phyloP scores from a whole-genome alignment of 2,329 filamentous ascomycete species.

The Pseudocercospora fuligena region DNA sequence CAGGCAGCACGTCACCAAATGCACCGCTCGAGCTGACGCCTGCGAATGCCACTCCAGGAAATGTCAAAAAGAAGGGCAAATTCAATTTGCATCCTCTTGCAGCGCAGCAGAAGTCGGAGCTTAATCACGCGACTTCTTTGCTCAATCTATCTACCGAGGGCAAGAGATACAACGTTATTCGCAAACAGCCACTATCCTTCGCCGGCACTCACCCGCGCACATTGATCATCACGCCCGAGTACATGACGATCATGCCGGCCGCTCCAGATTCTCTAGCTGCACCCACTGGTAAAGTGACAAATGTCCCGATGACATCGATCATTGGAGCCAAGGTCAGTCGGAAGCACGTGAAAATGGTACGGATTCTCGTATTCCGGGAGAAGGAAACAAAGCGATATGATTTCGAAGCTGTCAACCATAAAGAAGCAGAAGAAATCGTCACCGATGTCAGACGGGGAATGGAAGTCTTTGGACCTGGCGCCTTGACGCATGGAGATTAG shows the following conservation, averaged over 20 bases:
- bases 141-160: conserved; percentile 52
- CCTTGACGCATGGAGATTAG: conserved; percentile 1
- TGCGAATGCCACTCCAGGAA: conserved; percentile 35
- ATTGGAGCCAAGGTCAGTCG: conserved; percentile 81
- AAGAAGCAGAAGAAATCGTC: conserved; percentile 80
- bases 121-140: conserved; percentile 28
- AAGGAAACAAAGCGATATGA: conserved; percentile 82
- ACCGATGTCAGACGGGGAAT: conserved; percentile 65
- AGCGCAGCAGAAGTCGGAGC: conserved; percentile 47
- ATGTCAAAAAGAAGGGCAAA: conserved; percentile 37
- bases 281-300: conserved; percentile 69
- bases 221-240: conserved; percentile 81
- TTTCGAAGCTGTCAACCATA: conserved; percentile 74
- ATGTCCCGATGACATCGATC: conserved; percentile 80
- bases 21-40: conserved; percentile 62
- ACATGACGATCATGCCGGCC: conserved; percentile 79
- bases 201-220: conserved; percentile 76
- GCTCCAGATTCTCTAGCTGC: conserved; percentile 40
- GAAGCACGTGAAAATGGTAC: conserved; percentile 80
- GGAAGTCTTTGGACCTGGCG: conserved; percentile 24
- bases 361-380: conserved; percentile 74
- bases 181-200: conserved; percentile 82
- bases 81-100: conserved; percentile 65
- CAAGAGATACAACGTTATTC: conserved; percentile 78
- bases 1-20: conserved; percentile 72